Conservation (phyloP, 2,329 filamentous ascomycete genomes). For the Diaporthe sp. region DNA sequence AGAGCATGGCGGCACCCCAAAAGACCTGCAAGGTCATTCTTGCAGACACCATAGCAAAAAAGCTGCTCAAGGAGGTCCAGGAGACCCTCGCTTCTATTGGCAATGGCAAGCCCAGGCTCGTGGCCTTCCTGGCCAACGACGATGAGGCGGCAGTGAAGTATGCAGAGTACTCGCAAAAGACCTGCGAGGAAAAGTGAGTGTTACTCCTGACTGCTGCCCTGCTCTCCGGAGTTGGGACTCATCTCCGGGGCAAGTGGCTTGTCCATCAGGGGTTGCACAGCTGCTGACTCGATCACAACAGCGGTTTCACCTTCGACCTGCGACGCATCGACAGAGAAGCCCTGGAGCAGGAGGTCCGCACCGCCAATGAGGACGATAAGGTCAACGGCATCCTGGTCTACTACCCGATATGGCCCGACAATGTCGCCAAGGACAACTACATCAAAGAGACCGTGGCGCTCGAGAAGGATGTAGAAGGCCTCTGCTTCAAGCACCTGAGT, state of each 20-base stretch:
- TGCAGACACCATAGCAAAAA: conserved; percentile 87
- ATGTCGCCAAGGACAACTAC: conserved; percentile 90
- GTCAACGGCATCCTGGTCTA: conserved; percentile 97
- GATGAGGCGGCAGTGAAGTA: conserved; percentile 94
- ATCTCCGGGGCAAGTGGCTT: conserved; percentile 1
- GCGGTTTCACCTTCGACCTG: conserved; percentile 91
- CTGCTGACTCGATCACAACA: conserved; percentile 51
- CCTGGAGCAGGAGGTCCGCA: conserved; percentile 89
- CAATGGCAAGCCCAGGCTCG: conserved; percentile 73
- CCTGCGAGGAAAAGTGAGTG: conserved; percentile 94
- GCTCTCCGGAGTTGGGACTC: background rate
- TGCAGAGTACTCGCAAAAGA: conserved; percentile 97
- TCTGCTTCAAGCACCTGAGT: conserved; percentile 93
- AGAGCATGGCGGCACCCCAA: conserved; percentile 59
- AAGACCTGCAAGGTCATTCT: conserved; percentile 94
- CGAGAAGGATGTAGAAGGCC: conserved; percentile 93
- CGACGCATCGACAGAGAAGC: conserved; percentile 86
- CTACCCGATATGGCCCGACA: conserved; percentile 91
- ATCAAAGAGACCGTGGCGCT: conserved; percentile 94
- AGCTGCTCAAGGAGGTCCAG: conserved; percentile 78
- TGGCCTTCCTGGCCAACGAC: conserved; percentile 91
- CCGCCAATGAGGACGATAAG: conserved; percentile 81
- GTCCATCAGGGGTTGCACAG: conserved; percentile 20
- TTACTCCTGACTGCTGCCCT: background rate
- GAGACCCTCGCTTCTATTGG: conserved; percentile 53